Percentiles rank a stretch among this genome's conserved stretches.
These are phyloP conservation scores for Colletotrichum incanum DNA, from an alignment of 2,329 filamentous ascomycete species.

Conservation along the genomic window DNA sequence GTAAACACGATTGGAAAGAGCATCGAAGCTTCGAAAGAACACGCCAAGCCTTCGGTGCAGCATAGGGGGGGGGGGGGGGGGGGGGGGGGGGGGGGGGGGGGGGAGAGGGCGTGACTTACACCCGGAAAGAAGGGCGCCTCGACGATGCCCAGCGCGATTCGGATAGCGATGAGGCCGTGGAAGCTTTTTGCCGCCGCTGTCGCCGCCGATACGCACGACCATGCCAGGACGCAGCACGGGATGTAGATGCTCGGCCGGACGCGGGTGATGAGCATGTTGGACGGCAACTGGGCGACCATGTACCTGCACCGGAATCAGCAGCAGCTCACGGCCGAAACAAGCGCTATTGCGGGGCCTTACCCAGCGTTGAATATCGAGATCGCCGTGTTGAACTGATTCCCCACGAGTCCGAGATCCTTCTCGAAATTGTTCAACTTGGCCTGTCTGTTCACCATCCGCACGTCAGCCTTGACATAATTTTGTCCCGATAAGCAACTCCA, in stretches of 20 bases:
- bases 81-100: conserved; percentile 1
- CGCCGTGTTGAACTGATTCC: conserved; percentile 41
- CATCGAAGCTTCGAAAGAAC: conserved; percentile 17
- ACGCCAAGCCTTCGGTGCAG: conserved; percentile 34
- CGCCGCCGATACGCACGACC: conserved; percentile 42
- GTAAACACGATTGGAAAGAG: background rate
- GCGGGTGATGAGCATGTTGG: conserved; percentile 46
- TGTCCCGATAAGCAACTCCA: background rate
- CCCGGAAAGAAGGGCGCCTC: conserved; percentile 42
- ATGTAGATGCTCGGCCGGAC: conserved; percentile 46
- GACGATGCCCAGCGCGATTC: conserved; percentile 32
- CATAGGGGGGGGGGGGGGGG: background rate
- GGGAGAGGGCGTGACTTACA: conserved; percentile 21
- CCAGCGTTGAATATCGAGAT: conserved; percentile 37
- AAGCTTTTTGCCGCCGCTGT: conserved; percentile 39
- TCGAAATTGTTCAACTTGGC: conserved; percentile 37
- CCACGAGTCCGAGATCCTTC: conserved; percentile 34
- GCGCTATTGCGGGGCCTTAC: conserved; percentile 12
- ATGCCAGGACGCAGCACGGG: conserved; percentile 42
- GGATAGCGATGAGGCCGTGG: conserved; percentile 29
- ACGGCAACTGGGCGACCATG: conserved; percentile 45
- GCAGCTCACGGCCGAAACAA: too few species aligned
- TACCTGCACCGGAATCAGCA: conserved; percentile 36
- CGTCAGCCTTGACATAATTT: background rate
- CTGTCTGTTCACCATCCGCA: conserved; percentile 22